phyloP scores from a whole-genome alignment of 768 basidiomycete genomes.

The Gelatoporia subvermispora region DNA sequence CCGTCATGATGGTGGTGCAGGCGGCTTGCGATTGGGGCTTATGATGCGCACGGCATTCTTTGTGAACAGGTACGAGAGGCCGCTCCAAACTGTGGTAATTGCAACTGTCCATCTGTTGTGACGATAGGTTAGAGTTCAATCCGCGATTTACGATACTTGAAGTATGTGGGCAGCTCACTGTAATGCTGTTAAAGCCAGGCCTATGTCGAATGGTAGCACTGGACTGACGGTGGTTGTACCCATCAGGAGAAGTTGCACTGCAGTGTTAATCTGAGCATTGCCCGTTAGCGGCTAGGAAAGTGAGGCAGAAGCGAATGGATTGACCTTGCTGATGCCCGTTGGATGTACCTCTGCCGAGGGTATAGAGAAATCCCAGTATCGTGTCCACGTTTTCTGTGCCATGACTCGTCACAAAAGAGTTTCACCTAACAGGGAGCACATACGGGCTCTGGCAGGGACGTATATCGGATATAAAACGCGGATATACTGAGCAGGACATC shows the following conservation, averaged over 20 bases:
- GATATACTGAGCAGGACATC: conserved; percentile 83
- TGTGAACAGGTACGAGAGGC: conserved; percentile 74
- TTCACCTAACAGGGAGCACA: conserved; percentile 22
- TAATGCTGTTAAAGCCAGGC: conserved; percentile 52
- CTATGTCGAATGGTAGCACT: conserved; percentile 58
- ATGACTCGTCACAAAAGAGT: conserved; percentile 4
- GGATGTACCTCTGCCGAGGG: conserved; percentile 94
- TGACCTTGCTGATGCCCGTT: conserved; percentile 88
- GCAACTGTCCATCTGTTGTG: conserved; percentile 74
- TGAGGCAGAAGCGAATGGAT: conserved; percentile 1
- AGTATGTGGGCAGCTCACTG: conserved; percentile 51
- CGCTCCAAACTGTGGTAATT: conserved; percentile 89
- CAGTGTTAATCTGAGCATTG: conserved; percentile 76
- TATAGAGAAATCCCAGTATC: conserved; percentile 96
- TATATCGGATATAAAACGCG: conserved; percentile 92
- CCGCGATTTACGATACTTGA: neutral
- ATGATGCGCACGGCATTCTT: conserved; percentile 66
- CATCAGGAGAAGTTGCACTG: conserved; percentile 88
- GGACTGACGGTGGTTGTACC: conserved; percentile 84
- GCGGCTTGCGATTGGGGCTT: conserved; percentile 1
- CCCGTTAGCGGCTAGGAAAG: no score
- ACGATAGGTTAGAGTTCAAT: neutral
- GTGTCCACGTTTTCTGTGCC: conserved; percentile 76
- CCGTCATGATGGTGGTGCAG: no score
- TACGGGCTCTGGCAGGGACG: conserved; percentile 82